A percentile compares a stretch with the other conserved stretches of the same genome.
phyloP scores from a whole-genome alignment of 345 rosid genomes.

The Streptanthus diversifolius region DNA sequence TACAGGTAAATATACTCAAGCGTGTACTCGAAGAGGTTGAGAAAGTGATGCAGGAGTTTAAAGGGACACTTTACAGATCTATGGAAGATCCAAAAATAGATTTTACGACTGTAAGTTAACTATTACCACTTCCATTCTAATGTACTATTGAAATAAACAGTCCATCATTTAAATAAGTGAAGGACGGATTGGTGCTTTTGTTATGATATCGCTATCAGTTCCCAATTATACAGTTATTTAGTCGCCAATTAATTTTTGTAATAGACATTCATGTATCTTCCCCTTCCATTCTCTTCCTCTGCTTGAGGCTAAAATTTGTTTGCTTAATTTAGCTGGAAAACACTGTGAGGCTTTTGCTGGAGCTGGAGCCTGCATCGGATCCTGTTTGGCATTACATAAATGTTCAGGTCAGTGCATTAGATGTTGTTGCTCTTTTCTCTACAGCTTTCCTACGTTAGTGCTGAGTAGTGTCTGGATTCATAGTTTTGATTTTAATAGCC shows the following conservation, averaged over 20 bases:
- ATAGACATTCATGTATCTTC: not conserved
- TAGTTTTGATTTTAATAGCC: not conserved
- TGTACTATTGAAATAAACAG: not conserved
- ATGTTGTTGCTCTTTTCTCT: conserved; percentile 1
- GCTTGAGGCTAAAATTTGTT: not conserved
- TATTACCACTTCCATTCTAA: not conserved
- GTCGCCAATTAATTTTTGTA: not conserved
- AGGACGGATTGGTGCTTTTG: not conserved
- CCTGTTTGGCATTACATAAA: conserved; percentile 95
- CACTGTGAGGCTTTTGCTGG: conserved; percentile 88
- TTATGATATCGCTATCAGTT: not conserved
- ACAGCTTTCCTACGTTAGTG: not conserved
- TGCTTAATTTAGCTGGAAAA: conserved; percentile 73
- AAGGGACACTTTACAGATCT: conserved; percentile 79
- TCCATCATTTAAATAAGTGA: not conserved
- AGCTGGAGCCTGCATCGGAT: conserved; percentile 93
- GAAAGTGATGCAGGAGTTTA: conserved; percentile 90
- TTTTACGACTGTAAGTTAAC: conserved; percentile 60
- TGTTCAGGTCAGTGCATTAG: conserved; percentile 68
- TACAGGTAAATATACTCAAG: conserved; percentile 88
- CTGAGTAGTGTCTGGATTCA: not conserved
- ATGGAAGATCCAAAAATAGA: conserved; percentile 97
- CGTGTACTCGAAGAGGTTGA: conserved; percentile 98
- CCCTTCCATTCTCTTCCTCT: conserved; percentile 1
- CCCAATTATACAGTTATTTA: not conserved